A percentile compares a stretch with the other conserved stretches of the same genome.
Evolutionary conservation across 2,329 filamentous ascomycete species (phyloP).

Genomic region (Aspergillus vadensis): DNA sequence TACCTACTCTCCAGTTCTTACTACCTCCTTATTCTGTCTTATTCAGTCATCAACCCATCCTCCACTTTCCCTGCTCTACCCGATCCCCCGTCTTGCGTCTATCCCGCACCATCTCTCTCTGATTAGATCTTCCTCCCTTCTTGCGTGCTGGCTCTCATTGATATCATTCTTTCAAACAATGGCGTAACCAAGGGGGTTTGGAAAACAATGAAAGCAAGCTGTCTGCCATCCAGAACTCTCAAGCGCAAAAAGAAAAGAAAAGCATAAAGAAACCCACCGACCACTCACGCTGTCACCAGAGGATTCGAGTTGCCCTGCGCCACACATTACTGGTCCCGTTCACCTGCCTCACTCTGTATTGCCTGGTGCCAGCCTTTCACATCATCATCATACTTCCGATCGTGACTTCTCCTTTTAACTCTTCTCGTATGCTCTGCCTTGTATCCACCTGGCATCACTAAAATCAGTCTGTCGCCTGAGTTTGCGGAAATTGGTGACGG

Average conservation of each 20-base stretch:
- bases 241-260: conserved; percentile 23
- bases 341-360: conserved; percentile 2
- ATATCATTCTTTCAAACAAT: conserved; percentile 23
- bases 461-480: background rate
- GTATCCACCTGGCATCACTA: background rate
- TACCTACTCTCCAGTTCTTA: background rate
- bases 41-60: background rate
- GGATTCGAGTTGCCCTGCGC: background rate
- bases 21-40: conserved; percentile 1
- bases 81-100: conserved; percentile 3
- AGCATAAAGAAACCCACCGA: conserved; percentile 10
- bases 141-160: conserved; percentile 16
- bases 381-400: background rate
- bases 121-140: conserved; percentile 5
- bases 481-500: background rate
- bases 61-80: conserved; percentile 7
- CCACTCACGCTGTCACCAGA: background rate
- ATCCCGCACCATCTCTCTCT: conserved; percentile 1
- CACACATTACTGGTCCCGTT: background rate
- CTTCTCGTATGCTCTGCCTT: background rate
- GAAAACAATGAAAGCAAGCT: conserved; percentile 22
- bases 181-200: conserved; percentile 22
- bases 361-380: background rate
- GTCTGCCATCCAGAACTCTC: conserved; percentile 16
- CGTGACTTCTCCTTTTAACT: background rate